Conservation (phyloP, 176 grass and related monocot species). For the Oryza glumipatula region DNA sequence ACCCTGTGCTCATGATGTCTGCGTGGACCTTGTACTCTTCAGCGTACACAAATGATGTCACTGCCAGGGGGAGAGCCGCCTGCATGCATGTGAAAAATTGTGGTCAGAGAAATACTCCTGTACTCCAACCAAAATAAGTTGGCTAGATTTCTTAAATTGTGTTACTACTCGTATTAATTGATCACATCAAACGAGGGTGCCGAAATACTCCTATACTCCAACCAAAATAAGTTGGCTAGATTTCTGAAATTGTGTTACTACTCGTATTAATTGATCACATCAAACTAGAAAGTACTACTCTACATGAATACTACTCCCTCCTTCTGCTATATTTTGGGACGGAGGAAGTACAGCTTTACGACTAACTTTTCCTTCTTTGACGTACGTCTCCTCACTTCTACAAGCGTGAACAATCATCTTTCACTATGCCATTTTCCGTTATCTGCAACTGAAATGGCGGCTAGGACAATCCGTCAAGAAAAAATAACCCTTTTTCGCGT, state of each 20-base stretch:
- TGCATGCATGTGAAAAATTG: slow-evolving; percentile 25
- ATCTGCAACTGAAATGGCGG: not conserved
- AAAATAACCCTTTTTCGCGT: not conserved
- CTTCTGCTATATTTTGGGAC: too few relatives aligned
- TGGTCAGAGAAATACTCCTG: not conserved
- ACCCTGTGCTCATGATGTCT: slow-evolving; percentile 98
- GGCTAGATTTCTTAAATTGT: not conserved
- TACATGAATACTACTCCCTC: not conserved
- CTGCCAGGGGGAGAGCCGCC: slow-evolving; percentile 81
- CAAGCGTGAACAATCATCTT: not conserved
- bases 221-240: not conserved
- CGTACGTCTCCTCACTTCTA: not conserved
- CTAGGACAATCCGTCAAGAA: not conserved
- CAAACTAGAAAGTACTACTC: not conserved
- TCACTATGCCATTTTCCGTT: not conserved
- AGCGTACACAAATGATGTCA: slow-evolving; percentile 89
- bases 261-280: not conserved
- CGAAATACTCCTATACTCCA: not conserved
- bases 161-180: not conserved
- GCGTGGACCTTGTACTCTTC: slow-evolving; percentile 87
- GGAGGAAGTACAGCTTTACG: not conserved
- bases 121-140: not conserved
- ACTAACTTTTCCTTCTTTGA: slow-evolving; percentile 21
- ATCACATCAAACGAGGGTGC: not conserved
- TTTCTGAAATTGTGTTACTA: not conserved